Evolutionary conservation across 2,329 filamentous ascomycete species (phyloP), one percentile per base, ranked within the genome.

Genomic region (Camillea tinctor): DNA sequence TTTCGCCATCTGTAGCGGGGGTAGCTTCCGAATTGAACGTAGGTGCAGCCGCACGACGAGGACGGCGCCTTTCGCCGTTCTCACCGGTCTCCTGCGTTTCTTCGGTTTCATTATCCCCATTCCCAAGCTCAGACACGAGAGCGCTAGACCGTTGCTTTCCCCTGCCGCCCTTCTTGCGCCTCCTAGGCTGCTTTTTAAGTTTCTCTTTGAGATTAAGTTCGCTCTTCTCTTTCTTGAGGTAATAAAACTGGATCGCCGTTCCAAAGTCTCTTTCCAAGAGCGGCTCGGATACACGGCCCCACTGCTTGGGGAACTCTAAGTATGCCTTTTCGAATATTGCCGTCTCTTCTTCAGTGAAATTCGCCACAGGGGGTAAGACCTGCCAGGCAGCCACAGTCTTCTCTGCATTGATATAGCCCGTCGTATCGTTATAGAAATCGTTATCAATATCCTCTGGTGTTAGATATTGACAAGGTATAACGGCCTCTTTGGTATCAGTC

Each of bases 181-280:
- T 80, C 72, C 81, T 85, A 60, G 81, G 85, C 74, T 84, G 86
- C 75, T 81, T 86, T 74, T 85, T 88, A 26, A 89, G 80, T 74
- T 90, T 91, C 70, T 91, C 89, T 72, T 93, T 92, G 62, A 93
- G 87, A 63, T 91, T 88, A 50, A 87, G 84, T 52, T 87, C 82
- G 76, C 89, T 89, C 76, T 86, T 94, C 72, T 90, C 91, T 77
- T 87, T 95, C 71, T 89, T 91, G 63, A 91, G 81, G 74, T 95
- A 95, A 75, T 95, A 95, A 74, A 93, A 92, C 71, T 92, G 89
- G 67, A 95, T 95, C 74, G 89, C 92, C 52, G 90, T 85, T 65
- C 89, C 88, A 74, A 92, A 93, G 68, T 90, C 87, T 22, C 91
- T 86, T 26, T 83, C 81, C 0, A 84, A 83, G 5, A 94, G 77